Base-by-base conservation (phyloP, 73 alveolate genomes). In the Diophrys appendiculata region DNA sequence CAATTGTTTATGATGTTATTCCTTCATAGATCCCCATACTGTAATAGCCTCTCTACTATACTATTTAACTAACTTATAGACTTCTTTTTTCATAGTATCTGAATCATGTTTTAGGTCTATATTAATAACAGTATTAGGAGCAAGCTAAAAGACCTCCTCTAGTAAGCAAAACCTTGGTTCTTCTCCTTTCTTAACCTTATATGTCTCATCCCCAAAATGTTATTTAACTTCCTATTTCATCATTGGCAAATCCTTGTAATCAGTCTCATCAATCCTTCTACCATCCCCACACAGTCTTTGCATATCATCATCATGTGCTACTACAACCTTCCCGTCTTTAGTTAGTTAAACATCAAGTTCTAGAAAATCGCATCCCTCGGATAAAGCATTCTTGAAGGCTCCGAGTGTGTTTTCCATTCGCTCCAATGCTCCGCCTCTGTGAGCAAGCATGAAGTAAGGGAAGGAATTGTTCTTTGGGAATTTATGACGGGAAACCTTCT, bases 331-430 rank as follows among this genome's bases (percentile, higher is more conserved):
- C 5, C 79, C 79, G 43, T 86, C 93, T 65, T 86, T 86, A 0
- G 93, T 86, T 78, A 80, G 54, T 18, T 80, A 72, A 26, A 86
- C 81, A 73, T 86, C 93, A 31, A 80, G 80, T 60, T 86, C 93
- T 18, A 86, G 60, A 5, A 79, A 70, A 33, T 86, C 89, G 0
- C 60, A 52, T 8, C 89, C 89, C 1, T 29, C 33, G 0, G 54
- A 29, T n/a, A 85, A 76, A 8, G 93, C 86, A 73, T 68, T 27
- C 52, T 73, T 54, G 52, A 86, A 86, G 18, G 93, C 88, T 25
- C 84, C 35, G 29, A 70, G 25, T 0, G 93, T 79, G 69, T 86
- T 86, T 54, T 86, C 93, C 27, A 73, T 26, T 32, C 83, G 33
- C 69, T 86, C 93, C 1, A 52, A 27, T 22, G 78, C 34, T 2